These are phyloP conservation scores for Cutaneotrichosporon dermatis DNA, from an alignment of 1,284 basidiomycete species.

Conservation along the genomic window DNA sequence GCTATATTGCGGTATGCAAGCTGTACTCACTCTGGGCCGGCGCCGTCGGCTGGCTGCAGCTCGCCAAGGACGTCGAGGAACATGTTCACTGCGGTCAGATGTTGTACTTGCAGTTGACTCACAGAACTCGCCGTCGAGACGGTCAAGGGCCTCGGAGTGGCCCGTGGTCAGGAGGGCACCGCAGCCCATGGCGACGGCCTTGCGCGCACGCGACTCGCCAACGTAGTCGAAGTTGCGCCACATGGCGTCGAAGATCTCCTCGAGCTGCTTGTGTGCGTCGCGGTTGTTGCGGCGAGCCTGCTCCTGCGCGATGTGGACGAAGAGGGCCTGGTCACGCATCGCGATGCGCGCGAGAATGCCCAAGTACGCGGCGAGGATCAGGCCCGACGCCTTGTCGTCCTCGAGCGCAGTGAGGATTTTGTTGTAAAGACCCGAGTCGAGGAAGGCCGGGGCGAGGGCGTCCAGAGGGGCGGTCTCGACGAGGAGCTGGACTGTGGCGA, in stretches of 20 bases:
- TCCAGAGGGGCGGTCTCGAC: conserved; percentile 32
- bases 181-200: conserved; percentile 47
- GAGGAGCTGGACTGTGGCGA: conserved; percentile 33
- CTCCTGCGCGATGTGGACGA: conserved; percentile 40
- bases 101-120: conserved; percentile 54
- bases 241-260: conserved; percentile 46
- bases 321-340: conserved; percentile 37
- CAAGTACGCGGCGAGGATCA: conserved; percentile 43
- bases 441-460: conserved; percentile 33
- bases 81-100: conserved; percentile 71
- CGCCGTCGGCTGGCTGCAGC: conserved; percentile 59
- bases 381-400: conserved; percentile 46
- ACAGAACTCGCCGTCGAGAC: conserved; percentile 48
- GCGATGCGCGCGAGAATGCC: conserved; percentile 42
- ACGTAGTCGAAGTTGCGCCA: conserved; percentile 51
- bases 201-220: conserved; percentile 42
- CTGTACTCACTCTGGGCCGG: conserved; percentile 32
- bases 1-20: not conserved
- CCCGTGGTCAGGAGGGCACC: conserved; percentile 55
- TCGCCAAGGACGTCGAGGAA: conserved; percentile 88
- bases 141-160: conserved; percentile 66
- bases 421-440: conserved; percentile 42
- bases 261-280: conserved; percentile 36
- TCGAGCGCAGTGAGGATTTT: conserved; percentile 42
- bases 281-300: conserved; percentile 26